Conservation (phyloP, 768 basidiomycete genomes). For the Ramaria sp. region DNA sequence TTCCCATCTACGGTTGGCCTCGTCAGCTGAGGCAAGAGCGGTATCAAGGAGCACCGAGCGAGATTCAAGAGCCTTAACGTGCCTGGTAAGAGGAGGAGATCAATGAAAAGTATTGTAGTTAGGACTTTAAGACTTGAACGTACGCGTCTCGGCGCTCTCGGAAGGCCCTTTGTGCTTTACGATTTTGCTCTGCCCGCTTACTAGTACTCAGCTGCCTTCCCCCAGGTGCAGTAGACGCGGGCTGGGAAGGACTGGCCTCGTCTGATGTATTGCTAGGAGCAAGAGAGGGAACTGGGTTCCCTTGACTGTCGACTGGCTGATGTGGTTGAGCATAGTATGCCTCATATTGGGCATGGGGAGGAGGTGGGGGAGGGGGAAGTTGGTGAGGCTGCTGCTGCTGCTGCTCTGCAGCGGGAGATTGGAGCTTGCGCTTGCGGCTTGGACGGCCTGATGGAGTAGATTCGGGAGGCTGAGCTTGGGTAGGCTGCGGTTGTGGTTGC, state of each 20-base stretch:
- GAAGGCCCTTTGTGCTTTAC: conserved; percentile 89
- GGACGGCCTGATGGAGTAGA: conserved; percentile 32
- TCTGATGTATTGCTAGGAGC: conserved; percentile 25
- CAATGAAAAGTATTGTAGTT: background rate
- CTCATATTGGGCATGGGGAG: conserved; percentile 23
- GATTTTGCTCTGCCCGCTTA: conserved; percentile 89
- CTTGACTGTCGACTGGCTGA: conserved; percentile 28
- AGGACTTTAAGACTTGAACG: conserved; percentile 25
- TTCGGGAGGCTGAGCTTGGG: conserved; percentile 21
- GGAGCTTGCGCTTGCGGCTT: conserved; percentile 60
- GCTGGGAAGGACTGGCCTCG: conserved; percentile 10
- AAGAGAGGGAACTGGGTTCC: conserved; percentile 22
- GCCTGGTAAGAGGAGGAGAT: conserved; percentile 19
- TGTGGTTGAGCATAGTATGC: conserved; percentile 47
- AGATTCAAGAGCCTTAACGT: conserved; percentile 79
- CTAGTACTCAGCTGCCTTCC: conserved; percentile 61
- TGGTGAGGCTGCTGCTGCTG: conserved; percentile 20
- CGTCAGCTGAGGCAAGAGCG: conserved; percentile 76
- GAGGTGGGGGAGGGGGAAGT: conserved; percentile 24
- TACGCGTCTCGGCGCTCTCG: conserved; percentile 83
- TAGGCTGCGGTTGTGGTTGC: conserved; percentile 10
- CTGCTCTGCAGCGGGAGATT: conserved; percentile 27
- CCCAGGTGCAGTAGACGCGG: conserved; percentile 11
- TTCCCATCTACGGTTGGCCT: conserved; percentile 83
- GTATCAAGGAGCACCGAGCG: conserved; percentile 79